These are phyloP conservation scores for Zelonia costaricensis DNA, from an alignment of 208 protist species.

Conservation along the genomic window DNA sequence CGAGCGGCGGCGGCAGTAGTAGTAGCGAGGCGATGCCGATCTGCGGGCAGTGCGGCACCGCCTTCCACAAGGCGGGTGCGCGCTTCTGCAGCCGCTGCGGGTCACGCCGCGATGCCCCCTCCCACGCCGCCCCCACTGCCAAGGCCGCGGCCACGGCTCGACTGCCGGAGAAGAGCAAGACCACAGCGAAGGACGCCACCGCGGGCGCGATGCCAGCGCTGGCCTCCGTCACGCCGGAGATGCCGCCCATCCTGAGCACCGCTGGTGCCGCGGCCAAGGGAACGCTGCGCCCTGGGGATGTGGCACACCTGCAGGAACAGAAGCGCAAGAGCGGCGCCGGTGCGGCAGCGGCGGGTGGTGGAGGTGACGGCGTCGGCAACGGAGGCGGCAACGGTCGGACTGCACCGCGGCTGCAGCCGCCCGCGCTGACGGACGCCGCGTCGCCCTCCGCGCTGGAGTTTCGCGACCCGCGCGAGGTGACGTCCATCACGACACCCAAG, in stretches of 20 bases:
- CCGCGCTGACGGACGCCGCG: not conserved
- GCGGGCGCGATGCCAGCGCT: conserved; percentile 4
- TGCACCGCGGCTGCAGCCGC: no score
- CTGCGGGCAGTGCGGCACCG: conserved; percentile 67
- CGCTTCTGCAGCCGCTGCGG: conserved; percentile 89
- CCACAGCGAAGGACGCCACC: not conserved
- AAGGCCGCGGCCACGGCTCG: not conserved
- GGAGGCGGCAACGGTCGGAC: no score
- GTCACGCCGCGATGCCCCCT: conserved; percentile 14
- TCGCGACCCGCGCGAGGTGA: conserved; percentile 10
- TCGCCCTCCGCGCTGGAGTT: conserved; percentile 10
- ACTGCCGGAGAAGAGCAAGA: not conserved
- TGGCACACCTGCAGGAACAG: conserved; percentile 6
- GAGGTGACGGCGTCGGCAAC: no score
- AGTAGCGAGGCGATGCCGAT: not conserved
- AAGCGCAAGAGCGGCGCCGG: not conserved
- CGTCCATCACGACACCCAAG: conserved; percentile 20
- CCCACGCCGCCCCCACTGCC: not conserved
- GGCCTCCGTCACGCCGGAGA: not conserved
- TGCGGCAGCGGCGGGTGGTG: no score
- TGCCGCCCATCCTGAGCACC: not conserved
- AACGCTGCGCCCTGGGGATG: conserved; percentile 25
- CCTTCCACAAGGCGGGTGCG: conserved; percentile 65
- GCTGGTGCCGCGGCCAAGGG: not conserved
- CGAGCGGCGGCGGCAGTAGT: not conserved